Conservation (phyloP, 1,139 yeast genomes). For the Pichia sp. region DNA sequence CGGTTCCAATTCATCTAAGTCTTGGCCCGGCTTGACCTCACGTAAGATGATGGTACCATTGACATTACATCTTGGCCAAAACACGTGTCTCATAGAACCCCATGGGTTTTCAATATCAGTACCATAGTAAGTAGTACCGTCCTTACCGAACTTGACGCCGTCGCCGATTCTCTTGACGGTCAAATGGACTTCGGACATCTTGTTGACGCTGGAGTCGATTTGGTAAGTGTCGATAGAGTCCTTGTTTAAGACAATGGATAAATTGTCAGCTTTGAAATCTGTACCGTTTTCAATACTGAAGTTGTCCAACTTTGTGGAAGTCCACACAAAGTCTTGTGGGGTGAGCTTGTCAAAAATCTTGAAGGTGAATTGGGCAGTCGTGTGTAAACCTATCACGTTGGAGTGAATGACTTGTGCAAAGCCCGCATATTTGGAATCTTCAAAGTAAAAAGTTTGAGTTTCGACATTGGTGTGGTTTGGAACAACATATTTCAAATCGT, state of each 20-base stretch:
- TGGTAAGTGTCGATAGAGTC: conserved; percentile 47
- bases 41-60: conserved; percentile 52
- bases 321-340: conserved; percentile 66
- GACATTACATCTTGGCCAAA: conserved; percentile 89
- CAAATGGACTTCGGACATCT: conserved; percentile 73
- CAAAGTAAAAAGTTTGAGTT: conserved; percentile 89
- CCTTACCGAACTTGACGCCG: conserved; percentile 87
- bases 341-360: conserved; percentile 59
- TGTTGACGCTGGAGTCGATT: conserved; percentile 64
- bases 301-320: conserved; percentile 84
- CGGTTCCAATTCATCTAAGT: conserved; percentile 19
- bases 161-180: conserved; percentile 61
- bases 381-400: conserved; percentile 82
- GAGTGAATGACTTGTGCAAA: conserved; percentile 96
- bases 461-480: conserved; percentile 90
- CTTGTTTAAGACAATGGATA: conserved; percentile 60
- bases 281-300: conserved; percentile 68
- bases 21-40: conserved; percentile 16
- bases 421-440: conserved; percentile 65
- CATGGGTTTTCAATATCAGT: conserved; percentile 81
- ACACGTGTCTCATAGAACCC: conserved; percentile 95
- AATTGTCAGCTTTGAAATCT: conserved; percentile 72
- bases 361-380: conserved; percentile 95
- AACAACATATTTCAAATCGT: conserved; percentile 70
- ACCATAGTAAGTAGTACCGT: conserved; percentile 85